Evolutionary conservation across 2,329 filamentous ascomycete genomes (phyloP).

Genomic region (Neofusicoccum sp.): DNA sequence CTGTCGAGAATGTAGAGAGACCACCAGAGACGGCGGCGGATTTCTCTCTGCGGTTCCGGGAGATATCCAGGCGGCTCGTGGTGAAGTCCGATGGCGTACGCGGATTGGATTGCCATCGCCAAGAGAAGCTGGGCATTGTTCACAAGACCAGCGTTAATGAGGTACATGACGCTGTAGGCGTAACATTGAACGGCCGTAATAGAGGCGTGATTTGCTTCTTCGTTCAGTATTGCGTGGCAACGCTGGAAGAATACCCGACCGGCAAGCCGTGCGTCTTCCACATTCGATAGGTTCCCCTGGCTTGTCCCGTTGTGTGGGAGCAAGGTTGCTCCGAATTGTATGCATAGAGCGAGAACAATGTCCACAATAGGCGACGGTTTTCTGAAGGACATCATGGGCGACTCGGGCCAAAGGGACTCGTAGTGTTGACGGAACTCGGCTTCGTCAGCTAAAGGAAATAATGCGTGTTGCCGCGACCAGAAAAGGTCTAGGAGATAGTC

Average conservation of each 20-base stretch:
- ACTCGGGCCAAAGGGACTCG: conserved; percentile 26
- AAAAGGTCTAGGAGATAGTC: conserved; percentile 49
- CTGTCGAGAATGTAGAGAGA: conserved; percentile 36
- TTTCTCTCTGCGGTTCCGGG: conserved; percentile 36
- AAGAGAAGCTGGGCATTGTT: conserved; percentile 48
- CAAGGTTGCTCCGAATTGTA: conserved; percentile 46
- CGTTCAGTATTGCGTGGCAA: conserved; percentile 34
- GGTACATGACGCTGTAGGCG: conserved; percentile 46
- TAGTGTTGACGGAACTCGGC: conserved; percentile 46
- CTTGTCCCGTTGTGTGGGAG: background rate
- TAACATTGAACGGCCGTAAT: conserved; percentile 51
- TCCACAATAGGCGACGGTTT: conserved; percentile 52
- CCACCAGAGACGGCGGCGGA: conserved; percentile 52
- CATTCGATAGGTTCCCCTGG: background rate
- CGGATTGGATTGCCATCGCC: conserved; percentile 45
- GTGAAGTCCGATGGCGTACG: conserved; percentile 51
- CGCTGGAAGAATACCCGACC: conserved; percentile 50
- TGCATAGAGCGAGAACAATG: conserved; percentile 52
- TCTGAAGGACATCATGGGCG: conserved; percentile 25
- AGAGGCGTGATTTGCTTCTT: conserved; percentile 26
- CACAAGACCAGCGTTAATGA: conserved; percentile 49
- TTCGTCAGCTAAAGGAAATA: conserved; percentile 46
- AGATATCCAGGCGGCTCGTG: conserved; percentile 42
- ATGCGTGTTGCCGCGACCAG: conserved; percentile 48
- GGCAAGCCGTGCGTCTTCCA: conserved; percentile 43